Evolutionary conservation across 768 basidiomycete species (phyloP), one percentile per base, ranked within the genome.

Genomic region (Sarcodon aspratus): DNA sequence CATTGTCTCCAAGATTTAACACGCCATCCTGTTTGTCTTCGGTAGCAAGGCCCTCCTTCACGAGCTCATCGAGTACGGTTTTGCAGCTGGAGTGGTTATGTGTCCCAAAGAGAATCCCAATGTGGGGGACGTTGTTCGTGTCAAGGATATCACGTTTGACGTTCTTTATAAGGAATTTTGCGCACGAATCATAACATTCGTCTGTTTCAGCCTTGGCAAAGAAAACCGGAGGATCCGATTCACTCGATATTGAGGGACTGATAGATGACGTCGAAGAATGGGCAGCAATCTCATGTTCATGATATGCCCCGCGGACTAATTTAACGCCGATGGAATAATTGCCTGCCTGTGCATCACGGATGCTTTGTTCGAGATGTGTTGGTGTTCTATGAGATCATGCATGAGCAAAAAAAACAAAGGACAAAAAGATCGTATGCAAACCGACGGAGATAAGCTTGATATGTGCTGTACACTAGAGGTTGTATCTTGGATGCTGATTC

Each of bases 291-390:
- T 96, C 93, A 50, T 85, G 76, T 0, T 79, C 72, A 58, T 93
- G 89, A 63, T 97, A 97, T 2, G 93, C 93, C 0, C 93, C 93
- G 18, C 93, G 79, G 32, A 96, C 93, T 44, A 97, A 82, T 64
- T 96, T 97, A 48, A 91, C 80, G 9, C 93, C 93, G 0, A 95
- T 73, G 0, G 85, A 71, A 59, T 88, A 95, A 35, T 76, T 71
- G 53, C 81, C 69, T 46, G 61, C 62, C 52, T 75, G 69, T 3
- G 93, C 85, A 46, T 87, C 82, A 11, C 64, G 65, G 42, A 94
- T 66, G 35, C 79, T 75, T 15, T 78, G 77, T 0, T 65, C 65
- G 4, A 96, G 74, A 54, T 90, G 80, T n/a, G 65, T 61, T 4
- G 82, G 83, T 1, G 79, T 85, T 47, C 89, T 86, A 33, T 48